These are phyloP conservation scores for Fraxinus ornus DNA, from an alignment of 305 asterid genomes.

Conservation along the genomic window DNA sequence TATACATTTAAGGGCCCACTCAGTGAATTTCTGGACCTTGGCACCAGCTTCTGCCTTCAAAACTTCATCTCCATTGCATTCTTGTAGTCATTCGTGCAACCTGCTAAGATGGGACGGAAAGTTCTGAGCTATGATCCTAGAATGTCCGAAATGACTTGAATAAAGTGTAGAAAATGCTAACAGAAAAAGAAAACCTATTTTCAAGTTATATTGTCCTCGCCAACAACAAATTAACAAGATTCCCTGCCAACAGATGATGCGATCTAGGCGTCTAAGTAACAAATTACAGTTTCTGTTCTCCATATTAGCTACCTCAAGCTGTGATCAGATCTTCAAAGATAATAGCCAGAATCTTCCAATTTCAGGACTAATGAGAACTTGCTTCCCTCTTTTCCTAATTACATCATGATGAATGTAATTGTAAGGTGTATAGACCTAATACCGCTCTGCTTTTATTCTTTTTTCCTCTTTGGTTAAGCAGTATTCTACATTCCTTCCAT, in stretches of 20 bases:
- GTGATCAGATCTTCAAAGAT: constrained; percentile 3
- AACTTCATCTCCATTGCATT: constrained; percentile 91
- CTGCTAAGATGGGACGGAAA: constrained; percentile 43
- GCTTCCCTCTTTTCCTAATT: not conserved
- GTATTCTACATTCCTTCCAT: not conserved
- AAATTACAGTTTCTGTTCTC: constrained; percentile 2
- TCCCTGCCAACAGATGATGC: constrained; percentile 16
- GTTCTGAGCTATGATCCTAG: constrained; percentile 16
- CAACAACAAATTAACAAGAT: not conserved
- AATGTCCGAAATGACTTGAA: not conserved
- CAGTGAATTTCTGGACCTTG: constrained; percentile 92
- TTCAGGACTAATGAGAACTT: not conserved
- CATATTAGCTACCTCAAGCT: constrained; percentile 3
- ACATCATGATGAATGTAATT: not conserved
- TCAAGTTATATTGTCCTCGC: not conserved
- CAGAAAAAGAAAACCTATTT: too few species aligned
- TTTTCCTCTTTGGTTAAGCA: not conserved
- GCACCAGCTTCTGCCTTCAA: constrained; percentile 97
- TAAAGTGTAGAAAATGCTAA: not conserved
- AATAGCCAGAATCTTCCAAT: not conserved
- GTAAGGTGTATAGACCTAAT: not conserved
- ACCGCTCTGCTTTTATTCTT: not conserved
- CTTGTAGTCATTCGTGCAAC: constrained; percentile 89
- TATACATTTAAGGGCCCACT: constrained; percentile 98
- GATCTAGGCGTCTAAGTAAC: constrained; percentile 4